Base-by-base conservation (phyloP, 208 protist genomes). In the Tritrichomonas foetus region DNA sequence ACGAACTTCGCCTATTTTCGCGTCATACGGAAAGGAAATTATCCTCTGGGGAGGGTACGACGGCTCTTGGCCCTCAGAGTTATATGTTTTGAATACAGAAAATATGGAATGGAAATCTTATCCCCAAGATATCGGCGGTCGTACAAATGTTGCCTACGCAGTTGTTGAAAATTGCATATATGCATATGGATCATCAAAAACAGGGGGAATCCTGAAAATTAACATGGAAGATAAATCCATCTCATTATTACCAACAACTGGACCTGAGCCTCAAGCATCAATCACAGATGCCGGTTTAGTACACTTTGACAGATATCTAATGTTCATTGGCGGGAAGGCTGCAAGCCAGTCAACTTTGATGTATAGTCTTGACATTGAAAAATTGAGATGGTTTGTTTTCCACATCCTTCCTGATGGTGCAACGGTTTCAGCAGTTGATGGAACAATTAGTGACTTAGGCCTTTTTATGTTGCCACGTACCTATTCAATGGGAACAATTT, bases 221-320 rank as follows among this genome's bases (percentile, higher is more conserved):
- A n/a, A 89, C 57, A 53, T 89, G 47, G 44, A 20, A 33, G 47
- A 89, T 33, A 44, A 33, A n/a, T 39, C 20, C 33, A n/a, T 89
- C 2, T 33, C 16, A 1, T 20, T 57, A 20, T 8, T 89, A 39
- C 78, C 44, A 39, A 89, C 78, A 61, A 89, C 78, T 57, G 78
- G 78, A 11, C 41, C 78, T 39, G 78, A 89, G 36, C 78, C 78
- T 20, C 47, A 25, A 57, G 20, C 78, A 36, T 20, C 27, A 39
- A 11, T 89, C 13, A 20, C 47, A n/a, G 47, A 89, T 57, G 47
- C 41, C 36, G 25, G 47, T 22, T 33, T 89, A n/a, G 47, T 89
- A 41, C 47, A 53, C 30, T 89, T 89, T 47, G 78, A 89, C 27
- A 44, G n/a, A 53, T 89, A 89, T 89, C 57, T 89, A 39, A 89